These are phyloP conservation scores for Diutina pseudorugosa DNA, from an alignment of 1,139 yeast genomes.

Conservation along the genomic window DNA sequence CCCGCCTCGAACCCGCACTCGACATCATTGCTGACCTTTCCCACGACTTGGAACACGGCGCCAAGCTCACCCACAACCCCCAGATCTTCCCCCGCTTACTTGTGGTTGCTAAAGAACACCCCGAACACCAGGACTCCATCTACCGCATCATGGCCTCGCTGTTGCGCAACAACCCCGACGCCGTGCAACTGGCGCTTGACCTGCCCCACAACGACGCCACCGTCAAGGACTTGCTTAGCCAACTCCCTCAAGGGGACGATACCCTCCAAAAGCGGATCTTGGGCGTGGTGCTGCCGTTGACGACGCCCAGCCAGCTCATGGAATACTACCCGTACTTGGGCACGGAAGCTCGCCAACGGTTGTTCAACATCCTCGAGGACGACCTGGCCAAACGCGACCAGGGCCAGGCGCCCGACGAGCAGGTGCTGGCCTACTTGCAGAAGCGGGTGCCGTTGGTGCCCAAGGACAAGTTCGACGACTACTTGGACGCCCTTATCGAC, in stretches of 20 bases:
- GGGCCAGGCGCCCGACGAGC: conserved; percentile 12
- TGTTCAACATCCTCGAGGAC: conserved; percentile 31
- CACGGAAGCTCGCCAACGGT: conserved; percentile 18
- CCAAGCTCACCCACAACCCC: conserved; percentile 18
- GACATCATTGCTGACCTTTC: conserved; percentile 45
- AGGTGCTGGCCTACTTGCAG: conserved; percentile 23
- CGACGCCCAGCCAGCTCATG: conserved; percentile 17
- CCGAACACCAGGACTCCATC: conserved; percentile 27
- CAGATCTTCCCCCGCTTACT: conserved; percentile 12
- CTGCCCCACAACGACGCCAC: conserved; percentile 4
- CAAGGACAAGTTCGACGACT: conserved; percentile 24
- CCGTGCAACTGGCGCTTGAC: conserved; percentile 24
- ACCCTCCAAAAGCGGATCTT: conserved; percentile 33
- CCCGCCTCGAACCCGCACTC: conserved; percentile 12
- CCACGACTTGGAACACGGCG: conserved; percentile 57
- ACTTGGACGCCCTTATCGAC: conserved; percentile 31
- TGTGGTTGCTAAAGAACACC: conserved; percentile 3
- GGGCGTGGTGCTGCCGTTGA: conserved; percentile 35
- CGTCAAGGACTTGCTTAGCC: neutral
- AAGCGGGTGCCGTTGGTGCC: conserved; percentile 9
- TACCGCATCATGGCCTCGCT: conserved; percentile 43
- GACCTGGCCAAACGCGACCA: conserved; percentile 9
- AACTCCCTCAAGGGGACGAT: conserved; percentile 9
- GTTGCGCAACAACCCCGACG: conserved; percentile 63
- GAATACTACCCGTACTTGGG: conserved; percentile 18